phyloP scores from a whole-genome alignment of 1,139 yeast genomes.

The Keqinozyma sinolaborantium region DNA sequence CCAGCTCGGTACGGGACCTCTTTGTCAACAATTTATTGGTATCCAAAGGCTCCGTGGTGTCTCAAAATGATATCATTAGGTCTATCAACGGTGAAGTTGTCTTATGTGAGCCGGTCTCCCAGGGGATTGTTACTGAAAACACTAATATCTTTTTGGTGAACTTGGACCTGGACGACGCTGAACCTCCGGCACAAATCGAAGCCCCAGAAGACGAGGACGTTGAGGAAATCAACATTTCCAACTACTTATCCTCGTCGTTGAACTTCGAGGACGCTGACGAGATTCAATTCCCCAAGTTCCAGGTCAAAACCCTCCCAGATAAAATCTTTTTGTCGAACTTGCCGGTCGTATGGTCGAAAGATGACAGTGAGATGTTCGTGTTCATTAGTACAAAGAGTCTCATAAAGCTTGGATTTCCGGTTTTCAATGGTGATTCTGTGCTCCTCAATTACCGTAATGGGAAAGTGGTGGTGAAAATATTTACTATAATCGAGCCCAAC shows the following conservation, averaged over 20 bases:
- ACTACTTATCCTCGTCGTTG: conserved; percentile 31
- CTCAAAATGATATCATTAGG: conserved; percentile 31
- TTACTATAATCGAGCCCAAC: conserved; percentile 66
- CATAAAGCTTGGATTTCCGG: conserved; percentile 49
- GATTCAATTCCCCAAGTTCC: conserved; percentile 12
- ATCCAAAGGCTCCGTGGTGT: conserved; percentile 30
- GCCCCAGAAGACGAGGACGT: conserved; percentile 7
- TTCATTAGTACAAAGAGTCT: conserved; percentile 53
- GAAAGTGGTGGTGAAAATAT: conserved; percentile 42
- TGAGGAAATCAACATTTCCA: conserved; percentile 30
- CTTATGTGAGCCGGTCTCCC: conserved; percentile 71
- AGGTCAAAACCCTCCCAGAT: conserved; percentile 28
- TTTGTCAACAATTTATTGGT: conserved; percentile 23
- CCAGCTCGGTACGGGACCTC: conserved; percentile 23
- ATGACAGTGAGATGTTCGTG: conserved; percentile 45
- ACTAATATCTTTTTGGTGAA: conserved; percentile 56
- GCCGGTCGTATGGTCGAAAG: conserved; percentile 30
- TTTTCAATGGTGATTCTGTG: conserved; percentile 69
- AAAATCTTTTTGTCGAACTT: conserved; percentile 21
- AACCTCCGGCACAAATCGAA: conserved; percentile 5
- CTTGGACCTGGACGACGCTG: conserved; percentile 6
- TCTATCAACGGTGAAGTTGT: conserved; percentile 49
- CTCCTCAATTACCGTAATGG: conserved; percentile 24
- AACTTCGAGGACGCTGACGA: conserved; percentile 15
- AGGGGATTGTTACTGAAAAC: conserved; percentile 46